Conservation (phyloP, 768 basidiomycete species). For the Leccinum subgranulosum region DNA sequence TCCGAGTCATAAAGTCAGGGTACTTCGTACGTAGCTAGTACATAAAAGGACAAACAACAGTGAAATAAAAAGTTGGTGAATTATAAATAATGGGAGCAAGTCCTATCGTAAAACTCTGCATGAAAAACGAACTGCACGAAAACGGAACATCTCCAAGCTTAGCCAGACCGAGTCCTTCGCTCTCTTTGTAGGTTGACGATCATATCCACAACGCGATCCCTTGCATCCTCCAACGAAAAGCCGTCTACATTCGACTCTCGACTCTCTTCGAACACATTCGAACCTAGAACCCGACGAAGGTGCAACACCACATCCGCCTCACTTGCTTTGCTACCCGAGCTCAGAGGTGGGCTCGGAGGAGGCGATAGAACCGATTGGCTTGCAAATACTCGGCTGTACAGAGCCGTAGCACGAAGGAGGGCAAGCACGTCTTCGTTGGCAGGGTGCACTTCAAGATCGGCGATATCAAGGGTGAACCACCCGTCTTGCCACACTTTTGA, state of each 20-base stretch:
- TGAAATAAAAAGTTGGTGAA: neutral
- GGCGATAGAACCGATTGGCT: constrained; percentile 47
- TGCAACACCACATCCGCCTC: constrained; percentile 38
- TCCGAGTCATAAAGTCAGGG: neutral
- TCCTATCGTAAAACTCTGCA: neutral
- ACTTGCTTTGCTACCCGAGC: neutral
- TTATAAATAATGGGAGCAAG: neutral
- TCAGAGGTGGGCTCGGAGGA: constrained; percentile 52
- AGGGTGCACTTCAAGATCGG: constrained; percentile 29
- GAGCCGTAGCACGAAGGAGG: constrained; percentile 55
- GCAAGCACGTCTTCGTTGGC: constrained; percentile 47
- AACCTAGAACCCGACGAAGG: constrained; percentile 56
- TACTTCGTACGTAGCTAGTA: neutral
- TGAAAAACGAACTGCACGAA: neutral
- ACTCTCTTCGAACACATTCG: constrained; percentile 41
- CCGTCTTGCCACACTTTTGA: constrained; percentile 54
- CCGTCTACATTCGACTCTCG: constrained; percentile 14
- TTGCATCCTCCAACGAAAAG: constrained; percentile 65
- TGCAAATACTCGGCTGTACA: constrained; percentile 62
- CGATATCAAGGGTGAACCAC: constrained; percentile 25
- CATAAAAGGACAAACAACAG: constrained; percentile 8
- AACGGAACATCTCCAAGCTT: neutral
- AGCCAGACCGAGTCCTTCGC: constrained; percentile 22
- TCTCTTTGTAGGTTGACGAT: constrained; percentile 40
- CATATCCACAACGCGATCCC: constrained; percentile 74